Percentiles rank a stretch among this genome's conserved stretches.
phyloP scores from a whole-genome alignment of 163 green algal genomes.

The Scenedesmus sp. region DNA sequence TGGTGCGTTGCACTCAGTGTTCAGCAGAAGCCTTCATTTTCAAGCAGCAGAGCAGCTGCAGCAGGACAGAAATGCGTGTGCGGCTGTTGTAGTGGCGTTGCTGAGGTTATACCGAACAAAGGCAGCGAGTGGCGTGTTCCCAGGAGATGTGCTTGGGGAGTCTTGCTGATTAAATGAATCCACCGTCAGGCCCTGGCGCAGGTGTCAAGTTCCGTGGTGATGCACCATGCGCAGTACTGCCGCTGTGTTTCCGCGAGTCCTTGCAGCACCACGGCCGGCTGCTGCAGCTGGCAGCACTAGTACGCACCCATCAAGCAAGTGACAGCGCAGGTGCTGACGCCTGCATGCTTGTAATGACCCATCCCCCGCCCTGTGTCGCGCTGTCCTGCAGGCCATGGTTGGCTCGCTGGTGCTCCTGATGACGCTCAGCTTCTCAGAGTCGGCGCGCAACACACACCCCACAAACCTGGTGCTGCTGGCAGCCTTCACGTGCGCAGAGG shows the following conservation, averaged over 20 bases:
- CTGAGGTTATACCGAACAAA: not conserved
- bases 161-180: too few species aligned
- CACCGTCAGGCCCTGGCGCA: too few species aligned
- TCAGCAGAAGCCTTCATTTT: too few species aligned
- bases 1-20: not conserved
- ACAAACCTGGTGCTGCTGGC: conserved; percentile 71
- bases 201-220: too few species aligned
- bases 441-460: conserved; percentile 64
- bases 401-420: conserved; percentile 60
- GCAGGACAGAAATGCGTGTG: not conserved
- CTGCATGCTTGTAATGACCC: not conserved
- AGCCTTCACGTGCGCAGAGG: conserved; percentile 68
- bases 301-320: not conserved
- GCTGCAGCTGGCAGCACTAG: too few species aligned
- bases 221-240: too few species aligned
- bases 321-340: not conserved
- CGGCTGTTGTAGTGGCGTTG: not conserved
- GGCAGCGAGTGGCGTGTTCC: too few species aligned
- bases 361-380: not conserved
- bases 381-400: conserved; percentile 4
- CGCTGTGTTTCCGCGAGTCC: too few species aligned
- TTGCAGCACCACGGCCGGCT: too few species aligned
- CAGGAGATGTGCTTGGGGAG: too few species aligned
- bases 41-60: not conserved
- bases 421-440: conserved; percentile 58